Evolutionary conservation across 495 filamentous ascomycete genomes (phyloP).

Genomic region (Lindgomyces ingoldianus): DNA sequence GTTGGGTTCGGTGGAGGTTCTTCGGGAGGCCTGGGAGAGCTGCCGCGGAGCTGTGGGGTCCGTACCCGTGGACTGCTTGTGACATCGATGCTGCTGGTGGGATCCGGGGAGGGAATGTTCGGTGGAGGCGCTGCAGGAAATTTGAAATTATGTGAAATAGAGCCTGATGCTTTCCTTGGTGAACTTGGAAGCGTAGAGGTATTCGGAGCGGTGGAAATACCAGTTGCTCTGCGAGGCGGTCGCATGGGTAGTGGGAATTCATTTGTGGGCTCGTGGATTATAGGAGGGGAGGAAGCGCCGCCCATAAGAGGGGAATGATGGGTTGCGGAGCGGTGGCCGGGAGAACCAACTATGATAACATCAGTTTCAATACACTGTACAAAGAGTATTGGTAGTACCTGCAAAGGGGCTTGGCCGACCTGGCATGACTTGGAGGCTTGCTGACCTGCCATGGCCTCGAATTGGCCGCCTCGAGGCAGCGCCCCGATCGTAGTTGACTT

Average conservation of each 20-base stretch:
- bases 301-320: conserved; percentile 33
- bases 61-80: conserved; percentile 23
- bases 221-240: conserved; percentile 42
- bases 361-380: not conserved
- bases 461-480: conserved; percentile 50
- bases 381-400: conserved; percentile 18
- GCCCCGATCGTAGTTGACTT: conserved; percentile 47
- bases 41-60: conserved; percentile 35
- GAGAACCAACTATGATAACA: conserved; percentile 13
- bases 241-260: conserved; percentile 33
- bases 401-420: conserved; percentile 32
- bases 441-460: conserved; percentile 74
- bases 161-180: conserved; percentile 39
- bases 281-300: conserved; percentile 29
- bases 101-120: conserved; percentile 33
- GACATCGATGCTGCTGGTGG: conserved; percentile 18
- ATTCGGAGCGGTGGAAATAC: conserved; percentile 32
- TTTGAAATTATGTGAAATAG: conserved; percentile 61
- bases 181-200: conserved; percentile 41
- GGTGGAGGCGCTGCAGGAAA: conserved; percentile 59
- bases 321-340: conserved; percentile 28
- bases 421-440: conserved; percentile 78
- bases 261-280: conserved; percentile 28
- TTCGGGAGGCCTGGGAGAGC: conserved; percentile 44
- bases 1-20: conserved; percentile 31